phyloP scores from a whole-genome alignment of 164 flowering plant species.

The Akebia trifoliata region DNA sequence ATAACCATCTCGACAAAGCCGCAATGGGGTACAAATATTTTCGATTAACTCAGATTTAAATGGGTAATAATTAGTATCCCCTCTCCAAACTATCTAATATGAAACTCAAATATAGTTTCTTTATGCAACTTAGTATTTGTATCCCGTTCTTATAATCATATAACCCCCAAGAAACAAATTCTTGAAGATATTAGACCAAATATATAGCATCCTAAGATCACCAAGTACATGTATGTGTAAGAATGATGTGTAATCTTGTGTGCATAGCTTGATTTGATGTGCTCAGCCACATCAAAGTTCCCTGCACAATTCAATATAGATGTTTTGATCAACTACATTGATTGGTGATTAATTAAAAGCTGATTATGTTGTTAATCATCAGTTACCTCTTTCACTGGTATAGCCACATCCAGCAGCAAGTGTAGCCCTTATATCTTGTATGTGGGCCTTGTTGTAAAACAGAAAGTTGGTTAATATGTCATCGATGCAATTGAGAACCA shows the following conservation, averaged over 20 bases:
- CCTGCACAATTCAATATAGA: slow-evolving; percentile 35
- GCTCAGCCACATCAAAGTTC: slow-evolving; percentile 63
- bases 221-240: not conserved
- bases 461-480: slow-evolving; percentile 38
- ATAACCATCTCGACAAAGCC: too few relatives aligned
- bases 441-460: slow-evolving; percentile 67
- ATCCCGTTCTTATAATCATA: too few relatives aligned
- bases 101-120: too few relatives aligned
- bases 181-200: too few relatives aligned
- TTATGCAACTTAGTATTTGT: too few relatives aligned
- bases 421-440: slow-evolving; percentile 47
- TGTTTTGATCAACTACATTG: not conserved
- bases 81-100: too few relatives aligned
- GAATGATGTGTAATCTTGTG: not conserved
- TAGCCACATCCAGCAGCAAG: slow-evolving; percentile 63
- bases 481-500: slow-evolving; percentile 63
- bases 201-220: slow-evolving; percentile 13
- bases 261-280: slow-evolving; percentile 31
- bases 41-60: too few relatives aligned
- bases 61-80: too few relatives aligned
- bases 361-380: not conserved
- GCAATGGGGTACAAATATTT: too few relatives aligned
- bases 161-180: too few relatives aligned
- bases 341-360: not conserved
- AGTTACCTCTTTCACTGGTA: slow-evolving; percentile 50